A percentile compares a stretch with the other conserved stretches of the same genome.
Evolutionary conservation across 2,329 filamentous ascomycete species (phyloP).

Genomic region (Sporothrix sp.): DNA sequence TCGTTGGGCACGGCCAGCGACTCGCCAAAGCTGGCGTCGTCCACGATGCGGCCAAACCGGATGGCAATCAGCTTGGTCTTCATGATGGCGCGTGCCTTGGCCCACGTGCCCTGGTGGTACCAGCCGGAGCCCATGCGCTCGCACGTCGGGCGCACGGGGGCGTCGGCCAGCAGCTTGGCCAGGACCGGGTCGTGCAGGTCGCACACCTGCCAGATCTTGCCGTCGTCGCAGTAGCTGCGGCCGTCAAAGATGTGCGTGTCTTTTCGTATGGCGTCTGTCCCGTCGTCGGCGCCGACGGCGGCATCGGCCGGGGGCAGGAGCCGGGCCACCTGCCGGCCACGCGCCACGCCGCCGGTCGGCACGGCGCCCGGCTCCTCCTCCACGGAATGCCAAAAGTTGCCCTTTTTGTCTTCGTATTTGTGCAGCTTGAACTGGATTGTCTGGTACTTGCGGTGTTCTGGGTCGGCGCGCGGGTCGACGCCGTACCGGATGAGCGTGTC

Average conservation of each 20-base stretch:
- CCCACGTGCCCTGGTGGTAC: slow-evolving; percentile 72
- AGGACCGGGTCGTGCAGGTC: slow-evolving; percentile 80
- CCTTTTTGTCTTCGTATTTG: slow-evolving; percentile 36
- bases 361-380: slow-evolving; percentile 13
- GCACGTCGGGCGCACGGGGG: slow-evolving; percentile 48
- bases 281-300: slow-evolving; percentile 17
- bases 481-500: slow-evolving; percentile 81
- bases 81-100: slow-evolving; percentile 79
- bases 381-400: slow-evolving; percentile 27
- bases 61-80: slow-evolving; percentile 71
- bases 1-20: slow-evolving; percentile 27
- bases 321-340: background rate
- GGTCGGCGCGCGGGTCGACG: slow-evolving; percentile 70
- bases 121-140: slow-evolving; percentile 63
- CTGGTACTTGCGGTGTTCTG: slow-evolving; percentile 73
- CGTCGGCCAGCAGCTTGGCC: slow-evolving; percentile 51
- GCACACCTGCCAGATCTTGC: slow-evolving; percentile 89
- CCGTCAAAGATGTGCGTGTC: slow-evolving; percentile 76
- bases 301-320: background rate
- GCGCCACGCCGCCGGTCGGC: background rate
- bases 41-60: slow-evolving; percentile 44
- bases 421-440: slow-evolving; percentile 76
- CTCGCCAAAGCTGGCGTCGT: slow-evolving; percentile 26
- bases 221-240: slow-evolving; percentile 61
- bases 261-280: background rate